Evolutionary conservation across 108 stramenopile species (phyloP).

Genomic region (Cyclotella cryptica): DNA sequence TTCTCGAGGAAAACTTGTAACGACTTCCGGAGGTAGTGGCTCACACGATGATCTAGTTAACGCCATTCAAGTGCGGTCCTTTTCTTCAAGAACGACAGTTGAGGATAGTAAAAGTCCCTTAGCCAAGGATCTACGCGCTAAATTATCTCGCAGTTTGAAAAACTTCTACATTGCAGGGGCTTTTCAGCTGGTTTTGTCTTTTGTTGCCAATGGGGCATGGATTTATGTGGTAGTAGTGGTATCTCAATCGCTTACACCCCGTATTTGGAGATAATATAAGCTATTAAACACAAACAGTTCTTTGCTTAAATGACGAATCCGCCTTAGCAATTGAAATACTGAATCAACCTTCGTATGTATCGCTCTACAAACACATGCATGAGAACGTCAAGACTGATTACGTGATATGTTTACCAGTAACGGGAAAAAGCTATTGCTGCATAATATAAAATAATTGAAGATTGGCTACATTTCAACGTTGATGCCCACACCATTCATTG

Average conservation of each 20-base stretch:
- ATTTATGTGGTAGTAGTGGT: slow-evolving; percentile 23
- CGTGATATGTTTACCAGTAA: too few species aligned
- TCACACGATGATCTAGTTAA: slow-evolving; percentile 38
- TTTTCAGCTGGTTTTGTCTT: slow-evolving; percentile 14
- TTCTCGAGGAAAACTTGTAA: slow-evolving; percentile 40
- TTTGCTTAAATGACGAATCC: too few species aligned
- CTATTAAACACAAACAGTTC: too few species aligned
- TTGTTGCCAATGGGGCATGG: slow-evolving; percentile 21
- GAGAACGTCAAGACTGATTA: too few species aligned
- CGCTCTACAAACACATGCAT: too few species aligned
- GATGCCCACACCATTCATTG: slow-evolving; percentile 23
- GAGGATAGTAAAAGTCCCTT: slow-evolving; percentile 21
- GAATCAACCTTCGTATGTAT: too few species aligned
- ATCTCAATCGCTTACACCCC: slow-evolving; percentile 37
- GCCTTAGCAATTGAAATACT: too few species aligned
- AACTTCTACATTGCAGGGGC: slow-evolving; percentile 32
- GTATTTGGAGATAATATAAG: slow-evolving; percentile 13
- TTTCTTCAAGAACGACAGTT: neutral
- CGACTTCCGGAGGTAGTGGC: slow-evolving; percentile 9
- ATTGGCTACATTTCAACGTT: slow-evolving; percentile 40
- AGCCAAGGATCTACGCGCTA: slow-evolving; percentile 31
- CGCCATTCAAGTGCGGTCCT: slow-evolving; percentile 27
- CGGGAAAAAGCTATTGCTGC: too few species aligned
- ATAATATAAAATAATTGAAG: too few species aligned
- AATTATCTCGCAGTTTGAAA: slow-evolving; percentile 35